A percentile compares a stretch with the other conserved stretches of the same genome.
Conservation (phyloP, 2,329 filamentous ascomycete species). For the Colletotrichum agaves region DNA sequence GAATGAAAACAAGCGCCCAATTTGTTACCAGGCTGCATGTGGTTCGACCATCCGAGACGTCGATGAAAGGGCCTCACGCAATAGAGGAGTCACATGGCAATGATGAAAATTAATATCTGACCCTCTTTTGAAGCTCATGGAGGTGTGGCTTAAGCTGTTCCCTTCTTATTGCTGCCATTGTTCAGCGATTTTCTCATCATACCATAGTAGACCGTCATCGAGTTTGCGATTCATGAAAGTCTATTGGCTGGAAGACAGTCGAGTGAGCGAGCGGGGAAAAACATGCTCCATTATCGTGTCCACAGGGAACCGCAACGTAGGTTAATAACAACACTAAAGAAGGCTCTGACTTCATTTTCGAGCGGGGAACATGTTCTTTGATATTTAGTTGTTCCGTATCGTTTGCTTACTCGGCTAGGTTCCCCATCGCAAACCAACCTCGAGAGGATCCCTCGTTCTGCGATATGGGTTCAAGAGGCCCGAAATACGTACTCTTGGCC, state of each 20-base stretch:
- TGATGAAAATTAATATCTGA: background rate
- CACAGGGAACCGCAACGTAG: background rate
- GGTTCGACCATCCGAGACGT: constrained; percentile 11
- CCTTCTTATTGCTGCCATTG: too few species aligned
- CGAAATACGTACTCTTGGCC: background rate
- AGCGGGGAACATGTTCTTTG: background rate
- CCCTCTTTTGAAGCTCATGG: background rate
- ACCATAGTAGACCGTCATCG: background rate
- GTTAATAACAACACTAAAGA: too few species aligned
- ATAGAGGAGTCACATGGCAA: constrained; percentile 15
- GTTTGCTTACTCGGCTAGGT: background rate
- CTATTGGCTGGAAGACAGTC: constrained; percentile 8
- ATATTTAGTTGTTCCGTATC: background rate
- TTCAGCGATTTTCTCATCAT: too few species aligned
- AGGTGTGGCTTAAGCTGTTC: too few species aligned
- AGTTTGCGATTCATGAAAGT: background rate
- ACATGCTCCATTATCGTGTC: background rate
- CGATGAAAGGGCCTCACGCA: background rate
- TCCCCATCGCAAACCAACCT: background rate
- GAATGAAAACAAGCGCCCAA: background rate
- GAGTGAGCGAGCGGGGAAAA: background rate
- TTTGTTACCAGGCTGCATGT: background rate
- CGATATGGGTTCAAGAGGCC: background rate
- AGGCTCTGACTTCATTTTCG: background rate
- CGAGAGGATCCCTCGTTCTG: background rate